These are phyloP conservation scores for Solanum neorickii DNA, from an alignment of 257 asterid genomes.

Conservation along the genomic window DNA sequence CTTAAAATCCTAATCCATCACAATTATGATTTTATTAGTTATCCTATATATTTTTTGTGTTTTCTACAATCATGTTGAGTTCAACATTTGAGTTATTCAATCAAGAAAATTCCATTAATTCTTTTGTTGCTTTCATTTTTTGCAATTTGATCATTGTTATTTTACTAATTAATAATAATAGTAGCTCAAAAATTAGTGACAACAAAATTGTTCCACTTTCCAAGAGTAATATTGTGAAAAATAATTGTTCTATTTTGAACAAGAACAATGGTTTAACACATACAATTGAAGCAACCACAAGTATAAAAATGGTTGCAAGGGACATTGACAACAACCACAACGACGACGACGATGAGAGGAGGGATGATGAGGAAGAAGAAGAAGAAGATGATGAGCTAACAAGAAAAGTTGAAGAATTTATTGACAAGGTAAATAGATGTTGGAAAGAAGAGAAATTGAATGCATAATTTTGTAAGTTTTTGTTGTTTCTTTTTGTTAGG, in stretches of 20 bases:
- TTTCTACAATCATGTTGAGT: not conserved
- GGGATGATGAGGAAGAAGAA: not conserved
- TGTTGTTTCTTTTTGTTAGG: not conserved
- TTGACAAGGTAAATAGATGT: conserved; percentile 30
- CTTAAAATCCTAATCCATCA: not conserved
- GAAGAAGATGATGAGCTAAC: conserved; percentile 16
- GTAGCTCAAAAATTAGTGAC: not conserved
- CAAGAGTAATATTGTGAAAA: not conserved
- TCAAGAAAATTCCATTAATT: not conserved
- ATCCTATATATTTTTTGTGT: too few relatives aligned
- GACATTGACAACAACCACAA: not conserved
- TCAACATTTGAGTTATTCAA: not conserved
- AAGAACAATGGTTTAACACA: not conserved
- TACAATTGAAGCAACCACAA: not conserved
- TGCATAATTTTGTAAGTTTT: not conserved
- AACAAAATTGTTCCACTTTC: not conserved
- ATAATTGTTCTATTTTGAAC: not conserved
- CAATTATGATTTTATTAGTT: not conserved
- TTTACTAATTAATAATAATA: not conserved
- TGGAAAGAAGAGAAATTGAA: conserved; percentile 39
- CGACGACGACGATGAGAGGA: not conserved
- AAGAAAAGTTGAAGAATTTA: conserved; percentile 40
- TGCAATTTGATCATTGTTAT: not conserved
- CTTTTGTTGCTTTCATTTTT: not conserved
- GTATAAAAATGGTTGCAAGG: not conserved